Percentiles rank a stretch among this genome's conserved stretches.
Evolutionary conservation across 345 rosid genomes (phyloP).

Genomic region (Kandelia obovata): DNA sequence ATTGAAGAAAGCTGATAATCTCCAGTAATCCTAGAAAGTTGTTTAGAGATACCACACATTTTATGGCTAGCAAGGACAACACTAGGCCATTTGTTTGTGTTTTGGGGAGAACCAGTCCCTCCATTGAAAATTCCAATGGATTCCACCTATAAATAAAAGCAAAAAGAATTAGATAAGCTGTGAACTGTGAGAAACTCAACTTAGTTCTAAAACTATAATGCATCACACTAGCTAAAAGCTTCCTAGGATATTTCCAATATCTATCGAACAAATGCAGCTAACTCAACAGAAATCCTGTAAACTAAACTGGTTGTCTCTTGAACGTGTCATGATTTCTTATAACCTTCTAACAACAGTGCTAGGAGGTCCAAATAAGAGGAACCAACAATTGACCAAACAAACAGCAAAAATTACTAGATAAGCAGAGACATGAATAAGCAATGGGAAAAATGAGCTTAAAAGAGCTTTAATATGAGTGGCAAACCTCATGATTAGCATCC

Average conservation of each 20-base stretch:
- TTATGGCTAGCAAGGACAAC: conserved; percentile 24
- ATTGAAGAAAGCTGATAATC: conserved; percentile 53
- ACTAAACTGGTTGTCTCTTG: background rate
- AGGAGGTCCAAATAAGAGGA: too few species aligned
- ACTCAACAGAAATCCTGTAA: background rate
- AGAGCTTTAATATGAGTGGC: background rate
- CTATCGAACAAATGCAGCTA: background rate
- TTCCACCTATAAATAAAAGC: conserved; percentile 43
- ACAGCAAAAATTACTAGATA: background rate
- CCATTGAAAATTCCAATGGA: conserved; percentile 39
- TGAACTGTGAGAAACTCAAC: conserved; percentile 1
- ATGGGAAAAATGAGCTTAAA: background rate
- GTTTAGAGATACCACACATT: conserved; percentile 31
- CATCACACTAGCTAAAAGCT: background rate
- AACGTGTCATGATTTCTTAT: background rate
- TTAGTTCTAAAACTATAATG: background rate
- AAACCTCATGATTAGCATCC: background rate
- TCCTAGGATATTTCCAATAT: background rate
- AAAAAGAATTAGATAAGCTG: background rate
- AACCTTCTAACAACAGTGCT: too few species aligned
- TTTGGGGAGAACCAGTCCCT: conserved; percentile 30
- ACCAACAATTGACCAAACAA: too few species aligned
- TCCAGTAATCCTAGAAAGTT: conserved; percentile 42
- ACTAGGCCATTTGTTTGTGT: conserved; percentile 32
- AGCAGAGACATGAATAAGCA: background rate